phyloP scores from a whole-genome alignment of 352 stramenopile genomes.

The Pythium grandisporangium region DNA sequence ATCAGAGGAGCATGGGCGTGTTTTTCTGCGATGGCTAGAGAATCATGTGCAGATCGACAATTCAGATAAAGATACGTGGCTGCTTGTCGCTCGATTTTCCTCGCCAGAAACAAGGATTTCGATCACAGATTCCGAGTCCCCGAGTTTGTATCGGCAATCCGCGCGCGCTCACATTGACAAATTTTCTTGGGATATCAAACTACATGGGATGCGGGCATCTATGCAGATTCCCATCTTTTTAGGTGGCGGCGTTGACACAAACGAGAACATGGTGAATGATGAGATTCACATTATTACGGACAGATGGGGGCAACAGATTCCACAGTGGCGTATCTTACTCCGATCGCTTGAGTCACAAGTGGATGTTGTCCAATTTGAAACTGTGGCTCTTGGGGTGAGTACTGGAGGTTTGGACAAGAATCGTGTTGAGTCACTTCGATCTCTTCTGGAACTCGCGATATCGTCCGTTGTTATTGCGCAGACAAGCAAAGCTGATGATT shows the following conservation, averaged over 20 bases:
- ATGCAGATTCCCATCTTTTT: constrained; percentile 46
- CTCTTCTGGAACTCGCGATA: constrained; percentile 31
- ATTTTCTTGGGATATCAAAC: constrained; percentile 47
- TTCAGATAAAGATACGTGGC: too few species aligned
- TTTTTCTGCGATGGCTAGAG: too few species aligned
- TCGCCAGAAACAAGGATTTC: too few species aligned
- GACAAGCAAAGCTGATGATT: not conserved
- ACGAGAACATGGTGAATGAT: constrained; percentile 36
- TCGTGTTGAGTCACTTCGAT: constrained; percentile 49
- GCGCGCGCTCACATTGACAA: too few species aligned
- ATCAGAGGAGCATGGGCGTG: too few species aligned
- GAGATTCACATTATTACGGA: constrained; percentile 43
- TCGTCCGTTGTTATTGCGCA: constrained; percentile 15
- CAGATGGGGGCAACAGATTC: constrained; percentile 24
- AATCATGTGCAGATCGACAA: too few species aligned
- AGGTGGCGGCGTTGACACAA: constrained; percentile 18
- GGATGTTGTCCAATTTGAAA: constrained; percentile 32
- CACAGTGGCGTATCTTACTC: constrained; percentile 46
- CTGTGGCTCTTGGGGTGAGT: constrained; percentile 16
- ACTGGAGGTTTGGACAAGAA: constrained; percentile 19
- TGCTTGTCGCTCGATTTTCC: too few species aligned
- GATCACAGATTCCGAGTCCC: too few species aligned
- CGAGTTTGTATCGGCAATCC: too few species aligned
- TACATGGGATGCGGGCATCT: constrained; percentile 28
- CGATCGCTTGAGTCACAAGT: constrained; percentile 55